These are phyloP conservation scores for Diplotaxis tenuifolia DNA, from an alignment of 345 rosid species.

Conservation along the genomic window DNA sequence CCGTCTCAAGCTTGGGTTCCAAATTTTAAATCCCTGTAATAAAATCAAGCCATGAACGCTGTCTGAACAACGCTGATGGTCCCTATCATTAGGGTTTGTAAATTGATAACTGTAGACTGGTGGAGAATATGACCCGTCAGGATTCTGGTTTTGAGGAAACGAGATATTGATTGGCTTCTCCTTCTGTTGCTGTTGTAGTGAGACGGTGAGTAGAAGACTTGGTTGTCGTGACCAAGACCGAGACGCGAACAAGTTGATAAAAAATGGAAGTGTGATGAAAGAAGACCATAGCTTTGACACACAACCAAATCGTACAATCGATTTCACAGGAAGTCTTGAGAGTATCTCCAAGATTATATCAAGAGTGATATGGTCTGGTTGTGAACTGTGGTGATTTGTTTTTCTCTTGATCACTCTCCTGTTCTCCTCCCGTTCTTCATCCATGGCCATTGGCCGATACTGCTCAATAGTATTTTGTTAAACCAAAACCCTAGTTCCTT, in stretches of 20 bases:
- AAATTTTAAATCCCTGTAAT: neutral
- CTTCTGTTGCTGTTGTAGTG: too few relatives aligned
- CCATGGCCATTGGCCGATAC: neutral
- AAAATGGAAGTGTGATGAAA: neutral
- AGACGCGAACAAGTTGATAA: neutral
- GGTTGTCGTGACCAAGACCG: neutral
- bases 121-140: neutral
- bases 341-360: neutral
- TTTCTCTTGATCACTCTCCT: neutral
- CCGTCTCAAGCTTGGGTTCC: neutral
- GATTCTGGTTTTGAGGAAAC: neutral
- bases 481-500: too few relatives aligned
- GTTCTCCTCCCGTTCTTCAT: too few relatives aligned
- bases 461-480: neutral
- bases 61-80: neutral
- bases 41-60: neutral
- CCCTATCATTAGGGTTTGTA: neutral
- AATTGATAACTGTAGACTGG: neutral
- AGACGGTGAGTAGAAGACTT: neutral
- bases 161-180: too few relatives aligned
- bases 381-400: neutral
- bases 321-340: neutral
- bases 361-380: neutral
- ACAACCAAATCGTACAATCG: neutral
- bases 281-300: neutral